Base-by-base conservation (phyloP, 805 yeast species). In the Lipomyces chichibuensis region DNA sequence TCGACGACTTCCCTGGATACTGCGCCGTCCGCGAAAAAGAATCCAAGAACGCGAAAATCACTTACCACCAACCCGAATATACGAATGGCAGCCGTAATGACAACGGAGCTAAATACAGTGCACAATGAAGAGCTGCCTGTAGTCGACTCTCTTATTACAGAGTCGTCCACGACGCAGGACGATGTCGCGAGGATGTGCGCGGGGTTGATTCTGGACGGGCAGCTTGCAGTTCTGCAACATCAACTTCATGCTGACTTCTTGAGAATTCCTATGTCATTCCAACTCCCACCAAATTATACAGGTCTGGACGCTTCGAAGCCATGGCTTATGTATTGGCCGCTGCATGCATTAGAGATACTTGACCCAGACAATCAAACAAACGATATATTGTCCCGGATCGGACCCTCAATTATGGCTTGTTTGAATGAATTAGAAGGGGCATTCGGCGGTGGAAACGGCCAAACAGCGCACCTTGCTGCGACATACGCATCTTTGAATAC, bases 241-340 rank as follows among this genome's bases (percentile, higher is more conserved):
- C 27, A 57, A 6, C 61, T 52, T 32, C 65, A 65, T 49, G 39
- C 35, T 13, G 37, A 25, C 23, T 69, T 59, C 25, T 51, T 69
- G n/a, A 32, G 20, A 23, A 37, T 51, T 13, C 65, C 65, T 35
- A 27, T 63, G 32, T 25, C 25, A 13, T 27, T 8, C 32, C 17
- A 82, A 20, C 80, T 90, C 33, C 90, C 92, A 0, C 69, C 78
- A 1, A 79, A 76, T 8, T 88, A 84, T 75, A 75, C 77, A 2
- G 83, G 83, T 0, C 80, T 91, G 58, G 98, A 94, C 77, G 95
- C 98, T 0, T 90, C 95, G n/a, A 92, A 89, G 67, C 87, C 97
- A 0, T 95, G 98, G 98, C 79, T 94, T 74, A 66, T 90, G 0
- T 94, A 90, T 75, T 95, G 99, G 99, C 78, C 88, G 6, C 75